Conservation (phyloP, 83 land plant genomes). For the Picea engelmannii region DNA sequence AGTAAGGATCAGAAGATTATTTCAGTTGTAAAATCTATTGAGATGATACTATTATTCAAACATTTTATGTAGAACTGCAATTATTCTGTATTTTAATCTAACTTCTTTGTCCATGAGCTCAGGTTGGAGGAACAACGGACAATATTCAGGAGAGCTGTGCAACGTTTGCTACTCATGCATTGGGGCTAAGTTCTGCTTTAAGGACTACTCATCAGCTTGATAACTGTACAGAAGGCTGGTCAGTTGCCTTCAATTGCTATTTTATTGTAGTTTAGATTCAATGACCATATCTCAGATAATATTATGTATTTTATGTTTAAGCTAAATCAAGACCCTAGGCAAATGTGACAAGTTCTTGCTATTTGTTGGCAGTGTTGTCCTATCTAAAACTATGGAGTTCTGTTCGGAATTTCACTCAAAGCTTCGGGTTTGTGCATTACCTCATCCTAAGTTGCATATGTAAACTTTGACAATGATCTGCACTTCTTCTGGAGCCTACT, state of each 20-base stretch:
- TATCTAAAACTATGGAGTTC: slow-evolving; percentile 87
- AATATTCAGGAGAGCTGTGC: slow-evolving; percentile 93
- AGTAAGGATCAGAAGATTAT: too few relatives aligned
- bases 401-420: slow-evolving; percentile 81
- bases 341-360: neutral
- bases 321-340: neutral
- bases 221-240: slow-evolving; percentile 99
- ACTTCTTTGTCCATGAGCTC: neutral
- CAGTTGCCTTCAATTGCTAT: slow-evolving; percentile 8
- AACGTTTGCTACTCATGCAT: slow-evolving; percentile 84
- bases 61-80: neutral
- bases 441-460: neutral
- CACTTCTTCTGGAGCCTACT: neutral
- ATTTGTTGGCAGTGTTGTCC: slow-evolving; percentile 73
- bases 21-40: neutral
- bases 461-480: neutral
- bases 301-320: slow-evolving; percentile 6
- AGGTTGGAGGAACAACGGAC: slow-evolving; percentile 96
- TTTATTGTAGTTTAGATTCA: neutral
- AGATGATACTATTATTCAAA: neutral
- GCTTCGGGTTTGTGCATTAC: slow-evolving; percentile 62
- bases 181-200: slow-evolving; percentile 69
- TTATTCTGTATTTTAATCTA: neutral
- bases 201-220: slow-evolving; percentile 95
- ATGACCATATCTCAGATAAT: neutral